Evolutionary conservation across 441 rosid genomes (phyloP).

Genomic region (Theobroma grandiflorum): DNA sequence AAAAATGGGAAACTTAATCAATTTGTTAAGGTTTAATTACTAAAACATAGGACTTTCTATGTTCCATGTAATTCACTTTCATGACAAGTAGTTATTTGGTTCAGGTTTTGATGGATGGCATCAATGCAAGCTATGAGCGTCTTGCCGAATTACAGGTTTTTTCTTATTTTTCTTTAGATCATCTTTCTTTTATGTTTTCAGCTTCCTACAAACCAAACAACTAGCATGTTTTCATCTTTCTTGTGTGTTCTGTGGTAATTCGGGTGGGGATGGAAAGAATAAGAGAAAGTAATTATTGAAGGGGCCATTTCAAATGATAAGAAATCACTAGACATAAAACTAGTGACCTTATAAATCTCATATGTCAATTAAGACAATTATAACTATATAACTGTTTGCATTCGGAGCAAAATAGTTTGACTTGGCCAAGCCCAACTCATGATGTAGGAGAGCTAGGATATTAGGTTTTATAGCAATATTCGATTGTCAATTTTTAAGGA

Average conservation of each 20-base stretch:
- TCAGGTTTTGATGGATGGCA: constrained; percentile 91
- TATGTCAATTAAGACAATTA: background rate
- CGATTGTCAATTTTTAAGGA: background rate
- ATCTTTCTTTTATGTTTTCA: background rate
- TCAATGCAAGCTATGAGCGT: constrained; percentile 89
- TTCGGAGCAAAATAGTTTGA: background rate
- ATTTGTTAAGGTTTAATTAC: background rate
- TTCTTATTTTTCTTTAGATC: constrained; percentile 21
- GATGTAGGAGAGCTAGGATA: background rate
- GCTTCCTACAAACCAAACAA: background rate
- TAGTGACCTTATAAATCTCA: background rate
- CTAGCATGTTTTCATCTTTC: background rate
- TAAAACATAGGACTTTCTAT: background rate
- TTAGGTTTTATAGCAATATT: background rate
- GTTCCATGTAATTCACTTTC: background rate
- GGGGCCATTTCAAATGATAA: background rate
- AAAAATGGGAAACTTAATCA: background rate
- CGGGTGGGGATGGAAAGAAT: background rate
- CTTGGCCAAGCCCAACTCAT: background rate
- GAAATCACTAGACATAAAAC: background rate
- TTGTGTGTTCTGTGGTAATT: background rate
- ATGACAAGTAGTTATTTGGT: constrained; percentile 34
- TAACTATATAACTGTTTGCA: background rate
- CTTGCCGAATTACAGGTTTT: constrained; percentile 88
- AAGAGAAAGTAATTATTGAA: background rate